These are phyloP conservation scores for Boletus bicolor DNA, from an alignment of 768 basidiomycete species.

Conservation along the genomic window DNA sequence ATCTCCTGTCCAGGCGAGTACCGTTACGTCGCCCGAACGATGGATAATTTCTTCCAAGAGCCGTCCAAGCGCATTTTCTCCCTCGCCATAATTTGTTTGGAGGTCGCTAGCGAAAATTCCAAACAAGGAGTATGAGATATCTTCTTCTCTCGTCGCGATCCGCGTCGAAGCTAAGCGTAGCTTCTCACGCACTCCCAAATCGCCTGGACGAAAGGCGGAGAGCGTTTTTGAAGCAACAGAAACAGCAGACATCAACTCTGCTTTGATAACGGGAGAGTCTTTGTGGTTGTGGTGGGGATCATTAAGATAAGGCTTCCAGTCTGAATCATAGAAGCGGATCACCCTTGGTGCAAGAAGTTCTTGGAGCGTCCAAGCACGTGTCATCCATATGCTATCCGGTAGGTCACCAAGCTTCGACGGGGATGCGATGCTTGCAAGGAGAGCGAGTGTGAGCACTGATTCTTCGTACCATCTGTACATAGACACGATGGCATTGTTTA, in stretches of 20 bases:
- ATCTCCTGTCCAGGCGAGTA: conserved; percentile 2
- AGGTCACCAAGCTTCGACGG: not conserved
- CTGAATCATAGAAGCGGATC: conserved; percentile 7
- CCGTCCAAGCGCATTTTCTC: not conserved
- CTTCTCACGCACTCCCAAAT: not conserved
- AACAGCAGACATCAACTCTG: not conserved
- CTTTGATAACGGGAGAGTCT: not conserved
- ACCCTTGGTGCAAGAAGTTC: conserved; percentile 6
- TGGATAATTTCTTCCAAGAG: conserved; percentile 6
- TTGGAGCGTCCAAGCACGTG: conserved; percentile 5
- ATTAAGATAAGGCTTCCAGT: conserved; percentile 5
- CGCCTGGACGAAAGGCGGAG: not conserved
- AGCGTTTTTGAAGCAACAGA: not conserved
- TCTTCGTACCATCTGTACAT: conserved; percentile 10
- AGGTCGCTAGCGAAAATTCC: conserved; percentile 5
- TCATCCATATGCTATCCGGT: conserved; percentile 4
- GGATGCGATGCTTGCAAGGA: not conserved
- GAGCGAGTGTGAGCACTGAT: not conserved
- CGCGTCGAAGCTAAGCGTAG: conserved; percentile 3
- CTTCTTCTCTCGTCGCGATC: not conserved
- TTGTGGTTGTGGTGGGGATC: not conserved
- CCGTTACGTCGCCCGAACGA: conserved; percentile 2
- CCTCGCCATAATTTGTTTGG: conserved; percentile 1
- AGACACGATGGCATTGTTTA: not conserved
- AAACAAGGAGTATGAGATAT: conserved; percentile 1